These are phyloP conservation scores for Priceomyces haplophilus DNA, from an alignment of 805 yeast genomes.

Conservation along the genomic window DNA sequence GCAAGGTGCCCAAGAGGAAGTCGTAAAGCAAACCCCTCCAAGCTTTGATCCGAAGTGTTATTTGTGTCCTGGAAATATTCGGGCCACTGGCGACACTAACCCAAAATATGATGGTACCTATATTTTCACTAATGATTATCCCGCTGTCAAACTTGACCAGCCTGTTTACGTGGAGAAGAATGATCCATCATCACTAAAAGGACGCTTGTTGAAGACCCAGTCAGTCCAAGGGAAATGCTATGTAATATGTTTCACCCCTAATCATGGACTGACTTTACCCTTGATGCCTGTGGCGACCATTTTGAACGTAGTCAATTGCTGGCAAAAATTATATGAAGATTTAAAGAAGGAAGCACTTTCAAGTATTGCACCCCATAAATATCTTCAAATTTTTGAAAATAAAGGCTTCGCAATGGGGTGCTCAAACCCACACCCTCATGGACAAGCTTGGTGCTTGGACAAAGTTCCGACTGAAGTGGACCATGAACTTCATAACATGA, in stretches of 20 bases:
- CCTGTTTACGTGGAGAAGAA: conserved; percentile 36
- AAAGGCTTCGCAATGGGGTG: conserved; percentile 82
- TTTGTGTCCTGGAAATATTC: conserved; percentile 66
- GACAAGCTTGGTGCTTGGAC: conserved; percentile 76
- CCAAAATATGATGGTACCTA: conserved; percentile 57
- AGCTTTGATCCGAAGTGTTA: conserved; percentile 63
- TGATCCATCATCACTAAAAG: conserved; percentile 25
- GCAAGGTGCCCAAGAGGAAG: conserved; percentile 69
- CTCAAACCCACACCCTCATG: conserved; percentile 79
- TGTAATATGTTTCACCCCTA: conserved; percentile 71
- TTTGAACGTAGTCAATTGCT: conserved; percentile 50
- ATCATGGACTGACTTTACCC: conserved; percentile 65
- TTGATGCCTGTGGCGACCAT: conserved; percentile 50
- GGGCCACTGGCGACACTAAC: conserved; percentile 60
- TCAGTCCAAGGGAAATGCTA: conserved; percentile 67
- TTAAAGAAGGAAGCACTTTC: conserved; percentile 36
- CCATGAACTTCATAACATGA: conserved; percentile 52
- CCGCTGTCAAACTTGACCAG: conserved; percentile 63
- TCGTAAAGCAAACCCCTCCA: conserved; percentile 42
- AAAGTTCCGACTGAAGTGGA: conserved; percentile 64
- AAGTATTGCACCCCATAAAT: conserved; percentile 47
- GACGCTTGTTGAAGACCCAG: conserved; percentile 48
- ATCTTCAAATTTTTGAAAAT: conserved; percentile 72
- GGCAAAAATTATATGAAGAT: conserved; percentile 53
- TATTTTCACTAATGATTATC: conserved; percentile 64